phyloP scores from a whole-genome alignment of 2,329 filamentous ascomycete species.

The Colletotrichum salicis region DNA sequence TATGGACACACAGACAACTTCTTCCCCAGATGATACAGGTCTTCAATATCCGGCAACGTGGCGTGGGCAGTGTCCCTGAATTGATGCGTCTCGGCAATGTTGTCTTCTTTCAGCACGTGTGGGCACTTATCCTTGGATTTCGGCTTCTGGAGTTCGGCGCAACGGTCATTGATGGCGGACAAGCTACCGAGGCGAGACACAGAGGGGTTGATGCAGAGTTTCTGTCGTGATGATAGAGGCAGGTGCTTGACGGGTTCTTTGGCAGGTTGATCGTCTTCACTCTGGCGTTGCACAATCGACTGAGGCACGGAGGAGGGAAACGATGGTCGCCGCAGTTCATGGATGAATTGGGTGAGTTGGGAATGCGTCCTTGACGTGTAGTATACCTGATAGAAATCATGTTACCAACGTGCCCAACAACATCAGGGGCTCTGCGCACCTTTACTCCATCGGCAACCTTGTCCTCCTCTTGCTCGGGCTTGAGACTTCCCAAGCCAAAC shows the following conservation, averaged over 20 bases:
- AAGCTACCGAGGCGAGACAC: slow-evolving; percentile 77
- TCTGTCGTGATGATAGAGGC: slow-evolving; percentile 86
- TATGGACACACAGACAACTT: slow-evolving; percentile 89
- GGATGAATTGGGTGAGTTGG: slow-evolving; percentile 87
- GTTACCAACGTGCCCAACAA: slow-evolving; percentile 43
- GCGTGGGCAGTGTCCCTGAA: slow-evolving; percentile 89
- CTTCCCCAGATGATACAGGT: slow-evolving; percentile 81
- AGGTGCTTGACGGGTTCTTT: slow-evolving; percentile 76
- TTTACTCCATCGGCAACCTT: slow-evolving; percentile 75
- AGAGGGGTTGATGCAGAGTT: slow-evolving; percentile 87
- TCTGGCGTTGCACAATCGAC: slow-evolving; percentile 42
- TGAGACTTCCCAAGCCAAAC: slow-evolving; percentile 59
- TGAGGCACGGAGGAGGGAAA: slow-evolving; percentile 77
- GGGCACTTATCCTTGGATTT: slow-evolving; percentile 75
- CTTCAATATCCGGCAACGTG: slow-evolving; percentile 91
- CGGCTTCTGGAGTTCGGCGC: slow-evolving; percentile 87
- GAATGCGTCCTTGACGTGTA: slow-evolving; percentile 95
- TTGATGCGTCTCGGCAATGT: slow-evolving; percentile 75
- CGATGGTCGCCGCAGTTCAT: slow-evolving; percentile 80
- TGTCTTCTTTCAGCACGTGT: slow-evolving; percentile 82
- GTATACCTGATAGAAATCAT: slow-evolving; percentile 68
- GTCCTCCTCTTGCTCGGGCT: slow-evolving; percentile 51
- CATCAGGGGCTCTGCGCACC: slow-evolving; percentile 48
- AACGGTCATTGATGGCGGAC: slow-evolving; percentile 92
- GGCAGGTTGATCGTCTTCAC: slow-evolving; percentile 25